Percentiles rank a stretch among this genome's conserved stretches.
phyloP scores from a whole-genome alignment of 2,329 filamentous ascomycete species.

The Penicillium palitans region DNA sequence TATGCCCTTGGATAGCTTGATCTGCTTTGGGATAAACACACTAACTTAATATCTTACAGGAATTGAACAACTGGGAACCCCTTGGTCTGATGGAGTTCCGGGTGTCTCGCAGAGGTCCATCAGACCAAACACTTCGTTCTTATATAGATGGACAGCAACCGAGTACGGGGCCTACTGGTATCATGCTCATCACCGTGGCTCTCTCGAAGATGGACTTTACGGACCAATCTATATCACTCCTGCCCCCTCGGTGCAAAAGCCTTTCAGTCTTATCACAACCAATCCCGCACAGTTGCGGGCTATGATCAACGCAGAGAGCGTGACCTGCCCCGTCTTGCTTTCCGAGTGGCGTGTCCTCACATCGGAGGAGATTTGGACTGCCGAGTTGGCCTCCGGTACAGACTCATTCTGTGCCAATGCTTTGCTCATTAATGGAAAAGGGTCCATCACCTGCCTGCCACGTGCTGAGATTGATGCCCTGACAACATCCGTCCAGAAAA shows the following conservation, averaged over 20 bases:
- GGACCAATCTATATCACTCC: conserved; percentile 55
- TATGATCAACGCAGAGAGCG: conserved; percentile 53
- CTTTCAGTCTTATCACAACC: conserved; percentile 31
- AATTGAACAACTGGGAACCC: conserved; percentile 49
- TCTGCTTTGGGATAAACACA: neutral
- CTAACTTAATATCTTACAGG: conserved; percentile 16
- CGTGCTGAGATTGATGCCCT: conserved; percentile 33
- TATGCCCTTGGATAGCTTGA: neutral
- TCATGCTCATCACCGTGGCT: conserved; percentile 57
- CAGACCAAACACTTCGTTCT: conserved; percentile 49
- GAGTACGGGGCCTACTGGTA: conserved; percentile 63
- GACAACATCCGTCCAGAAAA: conserved; percentile 26
- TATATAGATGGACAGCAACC: conserved; percentile 57
- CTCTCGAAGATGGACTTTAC: conserved; percentile 62
- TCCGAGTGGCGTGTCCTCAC: conserved; percentile 59
- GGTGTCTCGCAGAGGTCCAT: conserved; percentile 58
- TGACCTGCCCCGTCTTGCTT: conserved; percentile 53
- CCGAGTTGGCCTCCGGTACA: conserved; percentile 32
- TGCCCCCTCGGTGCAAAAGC: conserved; percentile 24
- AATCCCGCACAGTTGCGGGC: conserved; percentile 39
- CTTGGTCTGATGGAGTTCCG: conserved; percentile 63
- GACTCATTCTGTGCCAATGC: conserved; percentile 60
- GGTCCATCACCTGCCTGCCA: conserved; percentile 29
- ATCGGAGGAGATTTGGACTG: conserved; percentile 47
- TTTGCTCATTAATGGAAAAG: conserved; percentile 62